Conservation (phyloP, 2,329 filamentous ascomycete species). For the Venturia carpophila region DNA sequence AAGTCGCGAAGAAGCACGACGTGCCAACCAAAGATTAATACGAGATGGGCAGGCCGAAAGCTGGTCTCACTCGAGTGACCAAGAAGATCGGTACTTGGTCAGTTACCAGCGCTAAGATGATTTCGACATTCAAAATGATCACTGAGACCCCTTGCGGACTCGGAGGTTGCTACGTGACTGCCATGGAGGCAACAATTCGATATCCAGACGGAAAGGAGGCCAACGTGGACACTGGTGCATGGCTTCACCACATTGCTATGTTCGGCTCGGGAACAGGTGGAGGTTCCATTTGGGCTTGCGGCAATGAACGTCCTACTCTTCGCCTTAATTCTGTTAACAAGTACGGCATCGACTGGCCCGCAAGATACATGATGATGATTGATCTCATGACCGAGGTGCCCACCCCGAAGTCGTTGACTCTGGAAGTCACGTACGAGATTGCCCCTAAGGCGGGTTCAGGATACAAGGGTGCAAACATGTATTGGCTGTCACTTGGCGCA, state of each 20-base stretch:
- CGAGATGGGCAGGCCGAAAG: background rate
- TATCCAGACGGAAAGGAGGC: constrained; percentile 17
- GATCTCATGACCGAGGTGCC: constrained; percentile 16
- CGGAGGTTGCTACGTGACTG: constrained; percentile 14
- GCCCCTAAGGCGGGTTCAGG: constrained; percentile 3
- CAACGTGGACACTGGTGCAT: constrained; percentile 16
- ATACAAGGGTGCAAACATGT: constrained; percentile 18
- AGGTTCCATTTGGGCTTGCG: constrained; percentile 17
- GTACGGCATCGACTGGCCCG: constrained; percentile 17
- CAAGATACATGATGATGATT: constrained; percentile 16
- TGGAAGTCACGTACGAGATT: constrained; percentile 16
- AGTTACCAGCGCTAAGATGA: constrained; percentile 11
- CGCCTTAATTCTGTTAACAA: constrained; percentile 16
- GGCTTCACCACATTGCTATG: constrained; percentile 19
- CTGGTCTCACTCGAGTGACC: constrained; percentile 14
- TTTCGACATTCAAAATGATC: constrained; percentile 12
- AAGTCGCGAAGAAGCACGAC: background rate
- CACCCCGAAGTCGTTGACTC: constrained; percentile 11
- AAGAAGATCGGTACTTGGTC: constrained; percentile 13
- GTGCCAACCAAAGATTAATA: background rate
- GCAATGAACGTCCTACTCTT: constrained; percentile 19
- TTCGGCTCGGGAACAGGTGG: constrained; percentile 15
- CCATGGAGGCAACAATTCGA: constrained; percentile 17
- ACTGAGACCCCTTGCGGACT: constrained; percentile 5
- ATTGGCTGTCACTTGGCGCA: constrained; percentile 16